A percentile compares a stretch with the other conserved stretches of the same genome.
Evolutionary conservation across 306 rosid genomes (phyloP).

Genomic region (Cucurbita ficifolia): DNA sequence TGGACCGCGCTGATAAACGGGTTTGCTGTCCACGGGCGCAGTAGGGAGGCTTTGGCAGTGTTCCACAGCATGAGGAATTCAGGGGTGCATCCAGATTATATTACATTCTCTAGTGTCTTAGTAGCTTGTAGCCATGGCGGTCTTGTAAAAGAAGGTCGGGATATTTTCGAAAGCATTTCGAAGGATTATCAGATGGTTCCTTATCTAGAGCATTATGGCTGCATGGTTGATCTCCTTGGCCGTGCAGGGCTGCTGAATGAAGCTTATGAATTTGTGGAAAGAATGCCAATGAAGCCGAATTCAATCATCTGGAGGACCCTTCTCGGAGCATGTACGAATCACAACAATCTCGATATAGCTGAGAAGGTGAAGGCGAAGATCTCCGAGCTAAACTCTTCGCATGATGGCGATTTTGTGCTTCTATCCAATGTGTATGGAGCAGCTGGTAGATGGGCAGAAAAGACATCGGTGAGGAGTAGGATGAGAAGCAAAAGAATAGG

Average conservation of each 20-base stretch:
- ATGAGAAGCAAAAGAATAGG: constrained; percentile 37
- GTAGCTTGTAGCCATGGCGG: constrained; percentile 58
- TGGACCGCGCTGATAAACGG: constrained; percentile 44
- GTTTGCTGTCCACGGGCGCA: constrained; percentile 38
- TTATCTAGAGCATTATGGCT: constrained; percentile 46
- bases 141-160: constrained; percentile 39
- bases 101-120: constrained; percentile 24
- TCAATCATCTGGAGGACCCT: constrained; percentile 53
- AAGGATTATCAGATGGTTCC: constrained; percentile 25
- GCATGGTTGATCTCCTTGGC: constrained; percentile 51
- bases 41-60: constrained; percentile 28
- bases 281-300: constrained; percentile 34
- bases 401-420: constrained; percentile 49
- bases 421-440: constrained; percentile 41
- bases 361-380: constrained; percentile 32
- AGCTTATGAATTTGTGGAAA: constrained; percentile 40
- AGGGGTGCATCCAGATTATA: constrained; percentile 32
- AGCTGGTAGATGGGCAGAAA: constrained; percentile 44
- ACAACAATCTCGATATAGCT: constrained; percentile 33
- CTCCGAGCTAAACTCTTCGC: constrained; percentile 30
- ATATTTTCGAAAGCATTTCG: constrained; percentile 23
- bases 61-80: constrained; percentile 28
- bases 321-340: constrained; percentile 48
- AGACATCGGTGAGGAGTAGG: constrained; percentile 26
- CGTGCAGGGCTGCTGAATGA: constrained; percentile 38